Conservation (phyloP, 345 rosid species). For the Citrus maxima region DNA sequence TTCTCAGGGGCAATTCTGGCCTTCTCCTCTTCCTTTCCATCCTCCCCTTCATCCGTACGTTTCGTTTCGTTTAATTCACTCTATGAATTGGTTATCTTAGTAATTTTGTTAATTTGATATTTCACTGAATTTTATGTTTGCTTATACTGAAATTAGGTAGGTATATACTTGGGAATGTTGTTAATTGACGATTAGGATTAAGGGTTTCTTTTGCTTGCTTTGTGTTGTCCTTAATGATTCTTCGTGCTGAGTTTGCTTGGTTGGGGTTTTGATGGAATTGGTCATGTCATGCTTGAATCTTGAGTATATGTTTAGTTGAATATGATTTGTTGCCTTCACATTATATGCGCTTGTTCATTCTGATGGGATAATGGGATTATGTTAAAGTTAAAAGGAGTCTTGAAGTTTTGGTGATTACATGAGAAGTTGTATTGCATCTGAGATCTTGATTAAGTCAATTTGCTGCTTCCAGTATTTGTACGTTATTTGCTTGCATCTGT, state of each 20-base stretch:
- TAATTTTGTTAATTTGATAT: neutral
- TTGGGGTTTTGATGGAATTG: neutral
- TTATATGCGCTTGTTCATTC: neutral
- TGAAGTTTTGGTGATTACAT: neutral
- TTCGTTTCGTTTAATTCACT: neutral
- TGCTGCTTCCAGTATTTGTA: neutral
- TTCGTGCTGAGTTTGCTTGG: neutral
- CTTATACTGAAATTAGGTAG: too few species aligned
- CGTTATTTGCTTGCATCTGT: neutral
- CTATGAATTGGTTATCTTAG: too few species aligned
- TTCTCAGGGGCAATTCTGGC: constrained; percentile 67
- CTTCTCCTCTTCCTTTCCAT: constrained; percentile 68
- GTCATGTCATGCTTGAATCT: neutral
- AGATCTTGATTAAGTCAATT: neutral
- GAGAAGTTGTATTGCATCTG: neutral
- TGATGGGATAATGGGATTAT: neutral
- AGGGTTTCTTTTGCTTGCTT: too few species aligned
- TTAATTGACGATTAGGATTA: too few species aligned
- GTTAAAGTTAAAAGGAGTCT: neutral
- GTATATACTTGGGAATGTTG: too few species aligned
- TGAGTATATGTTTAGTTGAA: neutral
- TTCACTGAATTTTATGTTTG: neutral
- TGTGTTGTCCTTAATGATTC: neutral
- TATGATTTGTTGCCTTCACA: neutral
- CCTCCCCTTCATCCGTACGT: constrained; percentile 74